Percentiles rank a stretch among this genome's conserved stretches.
phyloP scores from a whole-genome alignment of 805 yeast species.

The Komagataella kurtzmanii region DNA sequence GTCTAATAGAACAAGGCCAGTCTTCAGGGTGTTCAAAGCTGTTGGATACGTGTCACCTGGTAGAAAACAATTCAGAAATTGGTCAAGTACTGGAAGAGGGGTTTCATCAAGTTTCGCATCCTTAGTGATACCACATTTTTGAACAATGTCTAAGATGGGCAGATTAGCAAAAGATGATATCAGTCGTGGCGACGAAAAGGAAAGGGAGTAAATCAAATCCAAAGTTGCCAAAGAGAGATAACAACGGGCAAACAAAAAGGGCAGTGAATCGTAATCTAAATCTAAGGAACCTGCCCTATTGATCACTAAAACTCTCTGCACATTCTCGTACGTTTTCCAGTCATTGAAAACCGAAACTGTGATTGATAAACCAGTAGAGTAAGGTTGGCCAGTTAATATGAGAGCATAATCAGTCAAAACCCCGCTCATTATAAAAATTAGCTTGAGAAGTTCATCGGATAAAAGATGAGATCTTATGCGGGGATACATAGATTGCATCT shows the following conservation, averaged over 20 bases:
- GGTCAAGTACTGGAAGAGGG: constrained; percentile 7
- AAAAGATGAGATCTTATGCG: not conserved
- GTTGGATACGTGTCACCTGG: not conserved
- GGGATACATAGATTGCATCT: not conserved
- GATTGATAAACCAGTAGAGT: constrained; percentile 41
- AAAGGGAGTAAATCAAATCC: constrained; percentile 37
- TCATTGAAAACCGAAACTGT: constrained; percentile 45
- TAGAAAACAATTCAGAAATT: not conserved
- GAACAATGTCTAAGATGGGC: constrained; percentile 9
- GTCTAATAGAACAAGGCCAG: constrained; percentile 8
- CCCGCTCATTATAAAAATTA: constrained; percentile 23
- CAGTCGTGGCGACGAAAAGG: constrained; percentile 28
- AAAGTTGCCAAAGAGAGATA: constrained; percentile 32
- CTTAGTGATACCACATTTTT: constrained; percentile 5
- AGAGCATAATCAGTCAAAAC: constrained; percentile 40
- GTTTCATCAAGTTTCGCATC: constrained; percentile 4
- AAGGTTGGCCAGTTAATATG: constrained; percentile 44
- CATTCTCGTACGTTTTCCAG: constrained; percentile 31
- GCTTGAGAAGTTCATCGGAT: constrained; percentile 11
- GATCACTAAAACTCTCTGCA: constrained; percentile 6
- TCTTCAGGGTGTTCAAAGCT: constrained; percentile 4
- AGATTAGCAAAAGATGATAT: constrained; percentile 9
- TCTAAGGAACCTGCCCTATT: not conserved
- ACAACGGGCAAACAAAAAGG: constrained; percentile 3
- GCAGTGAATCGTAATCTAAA: constrained; percentile 1